Conservation (phyloP, 768 basidiomycete species). For the Kwoniella europaea region DNA sequence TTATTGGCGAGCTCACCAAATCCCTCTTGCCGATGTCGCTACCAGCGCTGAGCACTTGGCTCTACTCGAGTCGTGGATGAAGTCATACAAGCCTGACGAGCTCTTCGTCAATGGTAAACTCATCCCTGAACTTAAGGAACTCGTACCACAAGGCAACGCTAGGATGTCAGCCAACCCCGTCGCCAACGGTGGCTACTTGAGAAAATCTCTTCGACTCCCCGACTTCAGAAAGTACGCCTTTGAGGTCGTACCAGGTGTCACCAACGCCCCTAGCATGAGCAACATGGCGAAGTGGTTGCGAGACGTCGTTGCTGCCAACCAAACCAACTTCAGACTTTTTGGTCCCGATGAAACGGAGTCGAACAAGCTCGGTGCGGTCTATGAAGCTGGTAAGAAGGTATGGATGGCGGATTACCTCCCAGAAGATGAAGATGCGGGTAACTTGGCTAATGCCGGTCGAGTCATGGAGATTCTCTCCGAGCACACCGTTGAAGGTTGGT, state of each 20-base stretch:
- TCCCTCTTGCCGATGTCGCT: conserved; percentile 81
- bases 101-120: conserved; percentile 70
- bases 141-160: conserved; percentile 63
- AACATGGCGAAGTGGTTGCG: conserved; percentile 47
- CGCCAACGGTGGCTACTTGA: conserved; percentile 45
- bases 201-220: conserved; percentile 41
- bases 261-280: conserved; percentile 34
- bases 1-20: conserved; percentile 84
- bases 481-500: conserved; percentile 62
- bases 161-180: conserved; percentile 51
- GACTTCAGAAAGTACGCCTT: conserved; percentile 47
- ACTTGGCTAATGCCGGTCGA: conserved; percentile 65
- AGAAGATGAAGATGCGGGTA: conserved; percentile 63
- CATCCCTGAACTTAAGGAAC: conserved; percentile 64
- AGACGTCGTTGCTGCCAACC: conserved; percentile 44
- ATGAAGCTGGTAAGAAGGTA: conserved; percentile 63
- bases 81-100: conserved; percentile 70
- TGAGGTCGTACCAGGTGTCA: conserved; percentile 40
- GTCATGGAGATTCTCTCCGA: conserved; percentile 76
- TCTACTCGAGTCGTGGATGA: conserved; percentile 73
- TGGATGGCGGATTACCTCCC: conserved; percentile 76
- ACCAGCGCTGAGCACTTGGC: conserved; percentile 68
- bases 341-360: conserved; percentile 72
- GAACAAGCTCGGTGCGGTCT: conserved; percentile 79
- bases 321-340: conserved; percentile 44